Conservation (phyloP, 345 rosid species). For the Lepidium africanum region DNA sequence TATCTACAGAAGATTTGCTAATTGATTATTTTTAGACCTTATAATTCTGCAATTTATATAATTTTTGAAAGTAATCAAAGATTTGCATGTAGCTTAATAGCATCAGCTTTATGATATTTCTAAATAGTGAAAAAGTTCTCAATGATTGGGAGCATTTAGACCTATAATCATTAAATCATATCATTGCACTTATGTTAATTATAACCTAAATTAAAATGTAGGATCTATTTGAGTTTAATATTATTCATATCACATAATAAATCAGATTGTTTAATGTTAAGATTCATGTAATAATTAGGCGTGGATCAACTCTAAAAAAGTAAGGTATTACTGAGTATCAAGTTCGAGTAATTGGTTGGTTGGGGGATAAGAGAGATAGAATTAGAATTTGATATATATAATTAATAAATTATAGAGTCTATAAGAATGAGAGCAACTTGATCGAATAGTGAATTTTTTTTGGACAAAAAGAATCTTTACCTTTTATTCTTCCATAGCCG, state of each 20-base stretch:
- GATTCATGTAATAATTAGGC: constrained; percentile 8
- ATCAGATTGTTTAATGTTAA: neutral
- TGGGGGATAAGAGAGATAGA: neutral
- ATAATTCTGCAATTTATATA: neutral
- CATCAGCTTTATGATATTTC: neutral
- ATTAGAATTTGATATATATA: neutral
- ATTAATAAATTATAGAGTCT: neutral
- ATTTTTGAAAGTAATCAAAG: neutral
- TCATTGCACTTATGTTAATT: neutral
- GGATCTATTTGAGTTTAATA: neutral
- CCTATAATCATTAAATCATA: neutral
- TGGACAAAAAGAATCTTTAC: constrained; percentile 20
- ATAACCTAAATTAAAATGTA: neutral
- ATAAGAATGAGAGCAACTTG: constrained; percentile 19
- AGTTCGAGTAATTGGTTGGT: constrained; percentile 9
- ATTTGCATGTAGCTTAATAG: neutral
- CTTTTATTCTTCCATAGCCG: constrained; percentile 7
- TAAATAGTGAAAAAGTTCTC: constrained; percentile 7
- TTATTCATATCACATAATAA: constrained; percentile 1
- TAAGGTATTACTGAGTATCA: neutral
- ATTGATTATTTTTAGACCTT: neutral
- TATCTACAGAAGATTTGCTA: neutral
- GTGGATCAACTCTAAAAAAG: constrained; percentile 10
- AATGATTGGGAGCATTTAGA: constrained; percentile 15
- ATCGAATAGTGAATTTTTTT: constrained; percentile 1